Percentiles rank a stretch among this genome's conserved stretches.
Evolutionary conservation across 805 yeast species (phyloP).

Genomic region (Hanseniaspora meyeri): DNA sequence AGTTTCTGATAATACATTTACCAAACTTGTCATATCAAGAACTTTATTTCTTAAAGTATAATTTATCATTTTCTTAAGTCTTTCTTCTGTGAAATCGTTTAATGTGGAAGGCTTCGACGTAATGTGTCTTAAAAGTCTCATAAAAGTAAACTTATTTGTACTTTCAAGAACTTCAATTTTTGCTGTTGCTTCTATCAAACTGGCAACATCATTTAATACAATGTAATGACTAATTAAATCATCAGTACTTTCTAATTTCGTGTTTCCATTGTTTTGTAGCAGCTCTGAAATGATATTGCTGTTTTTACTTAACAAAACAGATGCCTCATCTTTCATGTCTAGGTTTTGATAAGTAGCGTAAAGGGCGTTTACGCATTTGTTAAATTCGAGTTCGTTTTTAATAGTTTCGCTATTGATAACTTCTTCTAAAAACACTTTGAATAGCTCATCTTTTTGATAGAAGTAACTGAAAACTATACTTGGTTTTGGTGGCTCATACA

Average conservation of each 20-base stretch:
- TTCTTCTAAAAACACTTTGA: conserved; percentile 72
- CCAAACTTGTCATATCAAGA: conserved; percentile 62
- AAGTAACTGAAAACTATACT: conserved; percentile 76
- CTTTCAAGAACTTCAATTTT: background rate
- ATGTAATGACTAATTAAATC: conserved; percentile 42
- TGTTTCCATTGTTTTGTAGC: conserved; percentile 26
- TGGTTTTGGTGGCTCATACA: conserved; percentile 87
- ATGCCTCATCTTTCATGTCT: conserved; percentile 60
- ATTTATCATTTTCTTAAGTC: conserved; percentile 27
- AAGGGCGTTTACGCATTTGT: conserved; percentile 1
- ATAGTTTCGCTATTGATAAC: background rate
- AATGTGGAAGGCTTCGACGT: conserved; percentile 2
- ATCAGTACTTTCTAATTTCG: conserved; percentile 18
- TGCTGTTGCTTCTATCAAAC: background rate
- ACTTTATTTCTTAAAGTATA: conserved; percentile 41
- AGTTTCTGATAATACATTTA: conserved; percentile 53
- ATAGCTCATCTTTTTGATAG: conserved; percentile 72
- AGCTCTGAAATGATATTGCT: conserved; percentile 38
- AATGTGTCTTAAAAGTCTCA: conserved; percentile 10
- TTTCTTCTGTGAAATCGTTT: conserved; percentile 10
- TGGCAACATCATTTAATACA: conserved; percentile 16
- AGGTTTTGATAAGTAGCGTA: background rate
- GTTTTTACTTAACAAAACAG: conserved; percentile 34
- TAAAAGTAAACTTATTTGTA: conserved; percentile 1
- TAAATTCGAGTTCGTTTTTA: background rate